phyloP scores from a whole-genome alignment of 1,139 yeast genomes.

The Taphrina flavorubra region DNA sequence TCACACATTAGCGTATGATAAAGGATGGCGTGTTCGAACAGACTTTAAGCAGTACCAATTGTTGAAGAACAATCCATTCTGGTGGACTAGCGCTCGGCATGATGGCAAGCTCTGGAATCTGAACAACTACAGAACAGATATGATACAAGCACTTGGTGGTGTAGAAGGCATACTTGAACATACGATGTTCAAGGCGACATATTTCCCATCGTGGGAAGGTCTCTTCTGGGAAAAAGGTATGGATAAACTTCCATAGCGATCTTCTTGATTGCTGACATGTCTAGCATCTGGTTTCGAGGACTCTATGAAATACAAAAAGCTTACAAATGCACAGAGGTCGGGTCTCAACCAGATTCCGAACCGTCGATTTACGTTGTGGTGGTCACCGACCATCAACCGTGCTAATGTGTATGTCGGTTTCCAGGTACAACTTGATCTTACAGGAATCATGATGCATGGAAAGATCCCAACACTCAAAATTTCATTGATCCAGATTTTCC shows the following conservation, averaged over 20 bases:
- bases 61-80: constrained; percentile 80
- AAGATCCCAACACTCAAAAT: constrained; percentile 96
- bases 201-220: constrained; percentile 98
- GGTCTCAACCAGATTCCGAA: constrained; percentile 98
- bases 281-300: constrained; percentile 92
- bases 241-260: constrained; percentile 21
- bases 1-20: constrained; percentile 91
- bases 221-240: constrained; percentile 78
- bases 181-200: constrained; percentile 93
- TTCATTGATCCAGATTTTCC: constrained; percentile 90
- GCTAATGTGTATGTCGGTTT: constrained; percentile 98
- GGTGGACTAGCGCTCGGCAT: constrained; percentile 95
- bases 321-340: constrained; percentile 96
- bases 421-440: constrained; percentile 90
- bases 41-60: constrained; percentile 77
- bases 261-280: constrained; percentile 51
- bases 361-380: constrained; percentile 96
- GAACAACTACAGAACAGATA: constrained; percentile 91
- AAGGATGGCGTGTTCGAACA: constrained; percentile 85
- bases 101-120: constrained; percentile 97
- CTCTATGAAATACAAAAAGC: constrained; percentile 87
- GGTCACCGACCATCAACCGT: constrained; percentile 98
- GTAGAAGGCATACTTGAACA: constrained; percentile 95
- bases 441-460: constrained; percentile 97
- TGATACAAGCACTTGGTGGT: constrained; percentile 96